Percentiles rank a stretch among this genome's conserved stretches.
Conservation (phyloP, 2,329 filamentous ascomycete genomes). For the Penicillium digitatum region DNA sequence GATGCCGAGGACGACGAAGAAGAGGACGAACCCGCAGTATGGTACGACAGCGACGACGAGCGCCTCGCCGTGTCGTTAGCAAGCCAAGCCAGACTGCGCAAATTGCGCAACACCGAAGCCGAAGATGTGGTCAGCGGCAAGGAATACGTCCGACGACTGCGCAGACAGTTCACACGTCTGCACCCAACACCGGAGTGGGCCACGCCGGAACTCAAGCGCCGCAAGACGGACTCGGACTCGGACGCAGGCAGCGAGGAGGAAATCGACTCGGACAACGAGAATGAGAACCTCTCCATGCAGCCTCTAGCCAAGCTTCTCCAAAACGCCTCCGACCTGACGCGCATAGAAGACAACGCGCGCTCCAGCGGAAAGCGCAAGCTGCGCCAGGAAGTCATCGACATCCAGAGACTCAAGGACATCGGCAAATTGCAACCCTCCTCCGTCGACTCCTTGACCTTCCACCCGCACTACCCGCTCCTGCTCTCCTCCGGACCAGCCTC, state of each 20-base stretch:
- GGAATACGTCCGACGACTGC: conserved; percentile 76
- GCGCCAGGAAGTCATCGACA: conserved; percentile 81
- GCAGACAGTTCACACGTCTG: conserved; percentile 67
- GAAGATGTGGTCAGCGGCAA: conserved; percentile 84
- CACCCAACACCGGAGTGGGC: conserved; percentile 63
- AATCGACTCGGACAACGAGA: conserved; percentile 56
- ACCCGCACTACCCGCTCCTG: conserved; percentile 81
- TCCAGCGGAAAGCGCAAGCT: conserved; percentile 64
- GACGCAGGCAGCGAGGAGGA: conserved; percentile 41
- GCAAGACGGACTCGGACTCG: conserved; percentile 33
- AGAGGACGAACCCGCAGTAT: conserved; percentile 47
- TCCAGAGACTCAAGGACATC: conserved; percentile 84
- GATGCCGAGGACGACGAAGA: conserved; percentile 35
- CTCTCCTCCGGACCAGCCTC: conserved; percentile 84
- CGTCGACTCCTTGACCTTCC: conserved; percentile 81
- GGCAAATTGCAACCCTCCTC: conserved; percentile 71
- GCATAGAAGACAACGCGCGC: conserved; percentile 45
- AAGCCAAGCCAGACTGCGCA: conserved; percentile 69
- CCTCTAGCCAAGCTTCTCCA: conserved; percentile 78
- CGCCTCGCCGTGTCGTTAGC: conserved; percentile 78
- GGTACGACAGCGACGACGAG: conserved; percentile 97
- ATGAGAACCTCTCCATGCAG: conserved; percentile 62
- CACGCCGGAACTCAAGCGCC: conserved; percentile 46
- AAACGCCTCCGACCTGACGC: conserved; percentile 64
- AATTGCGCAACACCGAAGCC: conserved; percentile 72